Evolutionary conservation across 225 moss, liverwort and hornwort genomes (phyloP).

Genomic region (Physcomitrium patens): DNA sequence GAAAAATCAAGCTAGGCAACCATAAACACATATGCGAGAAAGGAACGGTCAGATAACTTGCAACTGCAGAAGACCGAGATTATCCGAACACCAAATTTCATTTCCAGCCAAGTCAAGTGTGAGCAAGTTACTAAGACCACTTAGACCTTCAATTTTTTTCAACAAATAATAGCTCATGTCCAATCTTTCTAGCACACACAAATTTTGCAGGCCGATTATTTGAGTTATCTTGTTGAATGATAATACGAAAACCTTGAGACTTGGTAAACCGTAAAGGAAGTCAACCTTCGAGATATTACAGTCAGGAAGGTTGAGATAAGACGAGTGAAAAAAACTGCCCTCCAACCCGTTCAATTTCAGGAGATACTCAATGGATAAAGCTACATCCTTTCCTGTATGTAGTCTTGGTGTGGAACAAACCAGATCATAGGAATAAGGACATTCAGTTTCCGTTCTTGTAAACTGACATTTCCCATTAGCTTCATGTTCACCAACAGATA

Average conservation of each 20-base stretch:
- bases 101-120: slow-evolving; percentile 82
- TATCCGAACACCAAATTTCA: slow-evolving; percentile 67
- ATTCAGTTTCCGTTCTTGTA: slow-evolving; percentile 28
- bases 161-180: slow-evolving; percentile 88
- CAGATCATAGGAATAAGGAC: slow-evolving; percentile 20
- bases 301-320: slow-evolving; percentile 78
- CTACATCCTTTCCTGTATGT: slow-evolving; percentile 38
- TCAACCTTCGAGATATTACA: slow-evolving; percentile 71
- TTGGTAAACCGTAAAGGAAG: slow-evolving; percentile 52
- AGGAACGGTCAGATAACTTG: slow-evolving; percentile 52
- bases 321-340: slow-evolving; percentile 54
- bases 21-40: slow-evolving; percentile 7
- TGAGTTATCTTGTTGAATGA: slow-evolving; percentile 86
- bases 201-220: slow-evolving; percentile 72
- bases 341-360: slow-evolving; percentile 46
- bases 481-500: slow-evolving; percentile 21
- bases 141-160: slow-evolving; percentile 72
- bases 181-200: slow-evolving; percentile 69
- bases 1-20: background rate
- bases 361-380: slow-evolving; percentile 63
- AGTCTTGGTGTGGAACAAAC: slow-evolving; percentile 37
- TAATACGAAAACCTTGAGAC: slow-evolving; percentile 75
- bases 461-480: slow-evolving; percentile 29
- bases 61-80: slow-evolving; percentile 60
- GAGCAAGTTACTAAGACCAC: slow-evolving; percentile 57